Evolutionary conservation across 192 early-diverging fungal species (phyloP).

Genomic region (Gonapodya prolifera): DNA sequence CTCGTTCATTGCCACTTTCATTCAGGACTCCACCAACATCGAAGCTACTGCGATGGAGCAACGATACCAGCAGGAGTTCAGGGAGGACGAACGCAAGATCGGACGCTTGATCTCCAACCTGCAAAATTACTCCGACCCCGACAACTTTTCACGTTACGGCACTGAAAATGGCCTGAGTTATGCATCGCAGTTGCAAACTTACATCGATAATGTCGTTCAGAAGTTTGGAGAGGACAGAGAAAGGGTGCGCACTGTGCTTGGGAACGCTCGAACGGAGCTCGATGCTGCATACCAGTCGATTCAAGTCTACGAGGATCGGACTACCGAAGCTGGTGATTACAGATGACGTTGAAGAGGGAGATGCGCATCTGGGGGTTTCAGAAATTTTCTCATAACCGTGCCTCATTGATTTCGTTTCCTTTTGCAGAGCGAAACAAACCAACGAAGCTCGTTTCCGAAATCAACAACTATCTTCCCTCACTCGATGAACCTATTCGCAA

Average conservation of each 20-base stretch:
- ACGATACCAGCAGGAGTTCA: not conserved
- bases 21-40: not conserved
- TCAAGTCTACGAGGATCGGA: not conserved
- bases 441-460: not conserved
- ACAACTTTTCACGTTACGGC: not conserved
- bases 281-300: not conserved
- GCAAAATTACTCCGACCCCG: not conserved
- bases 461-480: not conserved
- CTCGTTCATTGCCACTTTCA: not conserved
- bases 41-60: not conserved
- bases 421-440: not conserved
- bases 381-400: too few relatives aligned
- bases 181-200: not conserved
- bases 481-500: not conserved
- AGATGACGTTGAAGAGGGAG: not conserved
- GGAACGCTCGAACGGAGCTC: not conserved
- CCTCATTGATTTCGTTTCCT: not conserved
- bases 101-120: not conserved
- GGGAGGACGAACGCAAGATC: not conserved
- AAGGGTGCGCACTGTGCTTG: not conserved
- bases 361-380: too few relatives aligned
- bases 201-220: not conserved
- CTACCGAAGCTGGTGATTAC: not conserved
- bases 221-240: not conserved
- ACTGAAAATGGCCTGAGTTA: not conserved